These are phyloP conservation scores for Epichloe sibirici DNA, from an alignment of 2,329 filamentous ascomycete species.

Conservation along the genomic window DNA sequence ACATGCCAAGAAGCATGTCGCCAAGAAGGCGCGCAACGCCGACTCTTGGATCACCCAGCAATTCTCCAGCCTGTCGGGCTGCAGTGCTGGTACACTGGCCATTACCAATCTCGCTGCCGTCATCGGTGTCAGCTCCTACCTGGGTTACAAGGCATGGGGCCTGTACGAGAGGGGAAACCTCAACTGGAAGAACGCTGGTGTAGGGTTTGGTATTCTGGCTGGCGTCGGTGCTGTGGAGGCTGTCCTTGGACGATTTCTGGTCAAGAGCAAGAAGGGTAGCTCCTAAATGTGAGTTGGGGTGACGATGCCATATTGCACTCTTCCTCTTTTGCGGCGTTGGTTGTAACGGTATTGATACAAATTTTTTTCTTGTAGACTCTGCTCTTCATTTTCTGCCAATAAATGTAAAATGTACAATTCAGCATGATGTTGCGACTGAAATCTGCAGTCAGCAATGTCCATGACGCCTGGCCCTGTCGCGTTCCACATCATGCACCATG, in stretches of 20 bases:
- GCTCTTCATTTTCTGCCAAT: not conserved
- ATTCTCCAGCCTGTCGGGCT: conserved; percentile 34
- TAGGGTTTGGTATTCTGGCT: conserved; percentile 39
- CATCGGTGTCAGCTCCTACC: conserved; percentile 38
- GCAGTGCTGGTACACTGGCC: conserved; percentile 30
- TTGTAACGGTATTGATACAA: not conserved
- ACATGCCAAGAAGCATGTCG: conserved; percentile 31
- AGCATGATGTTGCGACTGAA: too few relatives aligned
- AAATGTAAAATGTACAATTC: too few relatives aligned
- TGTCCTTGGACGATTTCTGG: conserved; percentile 34
- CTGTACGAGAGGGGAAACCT: conserved; percentile 41
- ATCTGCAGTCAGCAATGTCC: too few relatives aligned
- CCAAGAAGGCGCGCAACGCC: conserved; percentile 23
- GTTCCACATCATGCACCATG: too few relatives aligned
- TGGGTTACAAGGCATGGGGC: conserved; percentile 44
- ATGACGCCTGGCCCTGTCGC: too few relatives aligned
- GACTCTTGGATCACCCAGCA: conserved; percentile 38
- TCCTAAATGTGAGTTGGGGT: conserved; percentile 4
- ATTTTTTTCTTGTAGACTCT: not conserved
- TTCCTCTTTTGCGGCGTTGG: conserved; percentile 3
- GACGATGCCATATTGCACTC: not conserved
- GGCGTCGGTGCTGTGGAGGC: conserved; percentile 38
- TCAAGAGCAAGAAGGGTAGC: conserved; percentile 23
- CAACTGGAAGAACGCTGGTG: conserved; percentile 35
- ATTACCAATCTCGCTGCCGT: conserved; percentile 37